Conservation (phyloP, 768 basidiomycete genomes). For the Tylopilus intermedius region DNA sequence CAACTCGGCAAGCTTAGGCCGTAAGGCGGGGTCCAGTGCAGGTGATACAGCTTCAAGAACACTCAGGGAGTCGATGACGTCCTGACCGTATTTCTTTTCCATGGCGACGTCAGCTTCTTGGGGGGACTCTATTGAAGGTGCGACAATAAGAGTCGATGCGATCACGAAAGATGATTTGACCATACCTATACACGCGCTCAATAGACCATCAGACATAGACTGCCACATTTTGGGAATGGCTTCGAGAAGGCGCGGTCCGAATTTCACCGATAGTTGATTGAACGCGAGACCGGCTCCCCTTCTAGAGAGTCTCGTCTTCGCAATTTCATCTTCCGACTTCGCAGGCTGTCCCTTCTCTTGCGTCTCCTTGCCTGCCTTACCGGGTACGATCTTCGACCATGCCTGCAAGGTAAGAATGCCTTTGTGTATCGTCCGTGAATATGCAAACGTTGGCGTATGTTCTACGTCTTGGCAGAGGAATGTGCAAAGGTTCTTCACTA, state of each 20-base stretch:
- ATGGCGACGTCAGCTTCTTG: slow-evolving; percentile 60
- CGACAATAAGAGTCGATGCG: not conserved
- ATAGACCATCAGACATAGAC: slow-evolving; percentile 76
- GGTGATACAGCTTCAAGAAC: slow-evolving; percentile 81
- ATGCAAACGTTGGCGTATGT: slow-evolving; percentile 85
- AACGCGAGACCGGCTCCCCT: slow-evolving; percentile 86
- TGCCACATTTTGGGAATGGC: slow-evolving; percentile 94
- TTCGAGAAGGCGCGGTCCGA: slow-evolving; percentile 67
- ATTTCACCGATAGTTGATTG: slow-evolving; percentile 66
- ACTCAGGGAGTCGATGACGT: slow-evolving; percentile 88
- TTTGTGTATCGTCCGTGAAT: slow-evolving; percentile 51
- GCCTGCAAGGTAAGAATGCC: slow-evolving; percentile 76
- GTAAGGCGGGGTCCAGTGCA: slow-evolving; percentile 64
- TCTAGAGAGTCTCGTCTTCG: slow-evolving; percentile 66
- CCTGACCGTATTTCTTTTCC: slow-evolving; percentile 74
- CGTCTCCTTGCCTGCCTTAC: slow-evolving; percentile 35
- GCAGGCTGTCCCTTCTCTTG: slow-evolving; percentile 39
- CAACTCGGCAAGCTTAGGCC: slow-evolving; percentile 61
- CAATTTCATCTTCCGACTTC: slow-evolving; percentile 49
- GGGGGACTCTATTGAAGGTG: slow-evolving; percentile 41
- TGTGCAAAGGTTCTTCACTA: slow-evolving; percentile 94
- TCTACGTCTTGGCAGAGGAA: slow-evolving; percentile 91
- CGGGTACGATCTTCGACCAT: slow-evolving; percentile 34
- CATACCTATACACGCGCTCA: slow-evolving; percentile 68
- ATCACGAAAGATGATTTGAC: not conserved